Conservation (phyloP, 1,139 yeast genomes). For the Diutina mesorugosa region DNA sequence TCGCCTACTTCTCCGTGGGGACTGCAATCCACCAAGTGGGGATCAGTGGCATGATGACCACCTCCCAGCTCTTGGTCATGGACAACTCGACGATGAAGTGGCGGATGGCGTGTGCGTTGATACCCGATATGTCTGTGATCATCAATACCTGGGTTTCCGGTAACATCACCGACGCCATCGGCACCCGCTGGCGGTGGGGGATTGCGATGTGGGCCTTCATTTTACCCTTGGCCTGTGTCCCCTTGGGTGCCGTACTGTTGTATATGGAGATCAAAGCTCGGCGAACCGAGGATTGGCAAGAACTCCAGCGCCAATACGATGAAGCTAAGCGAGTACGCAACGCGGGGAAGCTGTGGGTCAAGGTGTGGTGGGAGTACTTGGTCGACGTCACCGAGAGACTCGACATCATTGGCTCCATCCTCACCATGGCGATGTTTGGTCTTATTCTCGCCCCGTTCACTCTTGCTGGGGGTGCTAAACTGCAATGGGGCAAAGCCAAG, state of each 20-base stretch:
- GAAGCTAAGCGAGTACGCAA: neutral
- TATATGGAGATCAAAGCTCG: neutral
- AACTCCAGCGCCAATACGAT: neutral
- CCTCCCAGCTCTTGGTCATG: slow-evolving; percentile 44
- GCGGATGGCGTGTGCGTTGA: slow-evolving; percentile 50
- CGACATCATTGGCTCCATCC: slow-evolving; percentile 40
- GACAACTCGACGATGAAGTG: slow-evolving; percentile 60
- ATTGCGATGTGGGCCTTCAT: slow-evolving; percentile 12
- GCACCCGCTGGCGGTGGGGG: slow-evolving; percentile 45
- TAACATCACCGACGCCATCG: slow-evolving; percentile 24
- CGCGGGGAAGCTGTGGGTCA: neutral
- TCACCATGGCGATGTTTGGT: slow-evolving; percentile 39
- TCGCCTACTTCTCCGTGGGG: slow-evolving; percentile 62
- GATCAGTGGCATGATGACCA: slow-evolving; percentile 47
- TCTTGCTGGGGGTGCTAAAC: slow-evolving; percentile 43
- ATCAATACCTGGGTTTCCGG: slow-evolving; percentile 73
- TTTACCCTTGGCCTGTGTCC: slow-evolving; percentile 4
- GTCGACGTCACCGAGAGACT: slow-evolving; percentile 31
- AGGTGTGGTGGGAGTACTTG: neutral
- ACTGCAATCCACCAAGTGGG: slow-evolving; percentile 62
- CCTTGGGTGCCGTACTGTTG: neutral
- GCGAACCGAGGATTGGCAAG: neutral
- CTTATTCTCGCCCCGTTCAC: slow-evolving; percentile 39
- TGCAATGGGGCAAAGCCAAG: slow-evolving; percentile 21
- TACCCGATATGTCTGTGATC: slow-evolving; percentile 59